These are phyloP conservation scores for Cyanidium caldarium DNA, from an alignment of 23 red algal species.

Conservation along the genomic window DNA sequence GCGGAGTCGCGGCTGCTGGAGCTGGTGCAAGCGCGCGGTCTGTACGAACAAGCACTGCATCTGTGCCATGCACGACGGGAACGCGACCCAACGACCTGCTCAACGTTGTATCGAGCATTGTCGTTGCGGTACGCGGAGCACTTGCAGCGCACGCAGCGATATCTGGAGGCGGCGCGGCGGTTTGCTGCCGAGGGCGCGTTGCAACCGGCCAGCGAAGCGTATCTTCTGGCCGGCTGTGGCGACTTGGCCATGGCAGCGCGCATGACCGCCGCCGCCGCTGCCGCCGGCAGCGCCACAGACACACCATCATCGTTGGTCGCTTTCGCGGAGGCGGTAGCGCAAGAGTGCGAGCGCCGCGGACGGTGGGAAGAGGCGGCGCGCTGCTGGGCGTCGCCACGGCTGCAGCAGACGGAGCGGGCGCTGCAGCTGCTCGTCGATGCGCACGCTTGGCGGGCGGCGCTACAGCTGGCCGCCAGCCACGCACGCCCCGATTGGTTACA, in stretches of 20 bases:
- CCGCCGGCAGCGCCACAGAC: too few species aligned
- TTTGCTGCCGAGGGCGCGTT: neutral
- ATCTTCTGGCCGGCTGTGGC: neutral
- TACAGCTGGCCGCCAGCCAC: neutral
- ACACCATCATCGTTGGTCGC: neutral
- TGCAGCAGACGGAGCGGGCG: neutral
- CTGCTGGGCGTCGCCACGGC: neutral
- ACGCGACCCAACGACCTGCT: too few species aligned
- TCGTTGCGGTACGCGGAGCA: neutral
- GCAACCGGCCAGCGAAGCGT: neutral
- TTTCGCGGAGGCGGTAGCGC: neutral
- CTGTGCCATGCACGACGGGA: too few species aligned
- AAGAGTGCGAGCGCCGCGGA: neutral
- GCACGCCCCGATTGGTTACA: neutral
- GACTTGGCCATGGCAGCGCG: neutral
- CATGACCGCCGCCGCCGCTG: too few species aligned
- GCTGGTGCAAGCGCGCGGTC: neutral
- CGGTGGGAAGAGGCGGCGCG: neutral
- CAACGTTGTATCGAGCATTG: too few species aligned
- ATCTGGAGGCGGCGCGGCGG: neutral
- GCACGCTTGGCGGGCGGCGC: neutral
- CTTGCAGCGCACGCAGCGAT: neutral
- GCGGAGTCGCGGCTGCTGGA: neutral
- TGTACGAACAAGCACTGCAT: neutral
- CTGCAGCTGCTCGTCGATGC: neutral